Evolutionary conservation across 768 basidiomycete species (phyloP), one percentile per base, ranked within the genome.

Genomic region (Hortiboletus flavorubellus): DNA sequence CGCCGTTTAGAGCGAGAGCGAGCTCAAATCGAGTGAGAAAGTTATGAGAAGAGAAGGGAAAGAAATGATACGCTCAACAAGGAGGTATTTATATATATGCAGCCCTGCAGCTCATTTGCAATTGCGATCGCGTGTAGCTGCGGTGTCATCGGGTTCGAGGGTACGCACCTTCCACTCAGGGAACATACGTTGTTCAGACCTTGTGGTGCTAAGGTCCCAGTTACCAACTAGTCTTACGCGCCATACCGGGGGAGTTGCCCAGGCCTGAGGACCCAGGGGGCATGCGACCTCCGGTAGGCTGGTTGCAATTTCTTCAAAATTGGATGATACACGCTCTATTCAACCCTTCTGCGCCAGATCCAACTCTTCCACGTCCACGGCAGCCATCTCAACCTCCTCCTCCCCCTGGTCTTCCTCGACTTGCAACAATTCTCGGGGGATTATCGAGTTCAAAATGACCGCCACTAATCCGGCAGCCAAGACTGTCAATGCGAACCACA

Each of bases 401-500:
- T 54, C 55, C 10, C n/a, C 53, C 0, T 50, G 56, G 14, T 56
- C 73, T 21, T 61, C 68, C 5, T 58, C 64, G 12, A 70, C 66
- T 34, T 57, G 56, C 14, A 31, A 4, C 4, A 7, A 14, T 35
- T 75, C 73, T 10, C 63, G 64, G 0, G 86, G 84, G 18, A 89
- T 63, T 5, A 88, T 71, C 34, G 79, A 59, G 59, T 87, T 87
- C 38, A 88, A 75, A 9, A 83, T 37, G 11, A 79, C 77, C 7
- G 83, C 85, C 6, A 84, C 77, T 54, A 87, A 66, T 9, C 84
- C 86, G 0, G 84, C 69, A 40, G 76, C 73, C 46, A 87, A 69
- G 67, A 84, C 84, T 86, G 58, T 18, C 33, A 1, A 38, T 12
- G 0, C 23, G 9, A 34, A 37, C 12, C 40, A 8, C 40, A 15